Base-by-base conservation (phyloP, 1,284 basidiomycete species). In the Ceratobasidium sp. region DNA sequence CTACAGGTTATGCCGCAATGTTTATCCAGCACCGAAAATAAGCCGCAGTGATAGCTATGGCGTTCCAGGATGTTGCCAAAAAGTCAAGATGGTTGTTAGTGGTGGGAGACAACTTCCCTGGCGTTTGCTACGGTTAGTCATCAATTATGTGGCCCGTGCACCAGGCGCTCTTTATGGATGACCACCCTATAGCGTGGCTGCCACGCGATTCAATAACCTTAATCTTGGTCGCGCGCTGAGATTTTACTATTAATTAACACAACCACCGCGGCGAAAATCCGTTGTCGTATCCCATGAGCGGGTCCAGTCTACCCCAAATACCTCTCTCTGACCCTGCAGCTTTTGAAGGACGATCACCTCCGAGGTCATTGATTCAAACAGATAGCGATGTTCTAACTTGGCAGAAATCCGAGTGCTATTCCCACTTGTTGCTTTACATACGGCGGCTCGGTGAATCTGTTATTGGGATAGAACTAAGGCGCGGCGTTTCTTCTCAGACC, bases 361-460 rank as follows among this genome's bases (percentile, higher is more conserved):
- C 83, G 13, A 63, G 69, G n/a, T 82, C 86, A 56, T 90, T 88
- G 82, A 94, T 95, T 77, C 89, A 86, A 78, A 90, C 89, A 12
- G 95, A 97, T 79, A 86, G 89, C 15, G 92, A 94, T 81, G 89
- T 96, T 39, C 85, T 87, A 26, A 80, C 83, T 39, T 97, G 95
- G 95, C 91, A 90, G 79, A 83, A 79, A 1, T 92, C 93, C 2
- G 87, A 86, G 33, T 93, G 93, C 0, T 97, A 94, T 83, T 86
- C 86, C 76, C 92, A 92, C 78, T 95, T 93, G 82, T 88, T 88
- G 46, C 83, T 92, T 18, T 97, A 96, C 86, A 86, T 96, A 42
- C 90, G 89, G 49, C 88, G 91, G 53, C 86, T 96, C 64, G 94
- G 90, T 79, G 92, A 94, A 80, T 88, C 93, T 7, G 92, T 96